Conservation (phyloP, 2,329 filamentous ascomycete species). For the Ophiostoma himal-ulmi region DNA sequence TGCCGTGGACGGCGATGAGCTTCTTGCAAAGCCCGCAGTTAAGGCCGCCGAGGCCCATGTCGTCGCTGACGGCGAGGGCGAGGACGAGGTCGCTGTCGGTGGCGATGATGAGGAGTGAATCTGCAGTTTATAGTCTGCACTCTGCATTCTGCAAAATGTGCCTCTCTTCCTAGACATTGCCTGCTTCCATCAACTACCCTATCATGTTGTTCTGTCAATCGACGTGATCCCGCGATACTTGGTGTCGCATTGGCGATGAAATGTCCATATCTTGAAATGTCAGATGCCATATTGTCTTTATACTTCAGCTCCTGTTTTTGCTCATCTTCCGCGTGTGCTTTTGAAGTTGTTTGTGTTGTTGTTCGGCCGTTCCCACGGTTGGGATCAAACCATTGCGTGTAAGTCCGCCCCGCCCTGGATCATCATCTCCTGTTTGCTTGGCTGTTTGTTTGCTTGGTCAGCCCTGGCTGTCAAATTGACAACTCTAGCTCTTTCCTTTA, state of each 20-base stretch:
- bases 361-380: neutral
- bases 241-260: neutral
- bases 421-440: neutral
- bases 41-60: constrained; percentile 22
- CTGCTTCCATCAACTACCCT: neutral
- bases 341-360: neutral
- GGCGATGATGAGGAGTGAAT: constrained; percentile 26
- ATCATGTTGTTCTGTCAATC: neutral
- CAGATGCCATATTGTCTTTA: neutral
- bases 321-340: neutral
- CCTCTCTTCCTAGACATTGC: neutral
- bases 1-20: constrained; percentile 20
- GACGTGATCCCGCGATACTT: neutral
- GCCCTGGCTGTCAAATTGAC: neutral
- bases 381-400: neutral
- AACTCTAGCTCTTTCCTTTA: neutral
- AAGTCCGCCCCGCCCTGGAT: neutral
- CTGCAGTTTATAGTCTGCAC: neutral
- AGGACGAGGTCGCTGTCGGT: constrained; percentile 22
- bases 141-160: neutral
- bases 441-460: neutral
- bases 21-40: constrained; percentile 20
- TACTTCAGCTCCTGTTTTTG: neutral
- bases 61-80: constrained; percentile 17
- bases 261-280: neutral